Percentiles rank a stretch among this genome's conserved stretches.
phyloP scores from a whole-genome alignment of 306 rosid genomes.

The Quercus ilex region DNA sequence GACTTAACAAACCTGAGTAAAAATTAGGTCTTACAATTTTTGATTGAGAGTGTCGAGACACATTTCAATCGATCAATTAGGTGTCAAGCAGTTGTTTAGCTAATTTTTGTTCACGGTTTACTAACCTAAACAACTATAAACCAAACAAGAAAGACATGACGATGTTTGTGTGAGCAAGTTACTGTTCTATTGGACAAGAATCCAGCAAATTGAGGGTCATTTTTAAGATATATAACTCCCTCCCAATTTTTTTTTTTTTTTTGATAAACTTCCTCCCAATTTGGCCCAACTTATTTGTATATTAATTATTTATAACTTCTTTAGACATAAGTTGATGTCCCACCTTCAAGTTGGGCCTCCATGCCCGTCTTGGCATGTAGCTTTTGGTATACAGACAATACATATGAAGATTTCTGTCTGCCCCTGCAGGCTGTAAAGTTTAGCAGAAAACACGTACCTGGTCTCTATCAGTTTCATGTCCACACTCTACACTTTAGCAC shows the following conservation, averaged over 20 bases:
- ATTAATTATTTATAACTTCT: neutral
- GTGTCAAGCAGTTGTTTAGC: too few relatives aligned
- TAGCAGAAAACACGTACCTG: constrained; percentile 21
- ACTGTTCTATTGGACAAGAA: neutral
- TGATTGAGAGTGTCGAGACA: too few relatives aligned
- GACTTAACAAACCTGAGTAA: too few relatives aligned
- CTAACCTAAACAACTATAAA: too few relatives aligned
- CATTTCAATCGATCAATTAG: too few relatives aligned
- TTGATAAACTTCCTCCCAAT: neutral
- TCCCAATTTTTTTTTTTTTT: too few relatives aligned
- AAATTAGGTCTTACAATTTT: too few relatives aligned
- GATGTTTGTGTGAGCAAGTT: too few relatives aligned
- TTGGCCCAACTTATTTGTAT: too few relatives aligned
- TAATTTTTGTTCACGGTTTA: too few relatives aligned
- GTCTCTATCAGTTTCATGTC: constrained; percentile 2
- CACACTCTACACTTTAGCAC: neutral
- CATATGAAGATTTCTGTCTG: neutral
- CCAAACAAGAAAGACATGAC: too few relatives aligned
- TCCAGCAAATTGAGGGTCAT: neutral
- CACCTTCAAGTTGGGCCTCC: neutral
- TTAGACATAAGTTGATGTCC: neutral
- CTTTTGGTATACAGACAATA: neutral
- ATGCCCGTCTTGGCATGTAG: neutral
- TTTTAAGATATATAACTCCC: neutral
- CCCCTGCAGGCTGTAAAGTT: constrained; percentile 10